These are phyloP conservation scores for Porpolomopsis calyptriformis DNA, from an alignment of 768 basidiomycete genomes.

Conservation along the genomic window DNA sequence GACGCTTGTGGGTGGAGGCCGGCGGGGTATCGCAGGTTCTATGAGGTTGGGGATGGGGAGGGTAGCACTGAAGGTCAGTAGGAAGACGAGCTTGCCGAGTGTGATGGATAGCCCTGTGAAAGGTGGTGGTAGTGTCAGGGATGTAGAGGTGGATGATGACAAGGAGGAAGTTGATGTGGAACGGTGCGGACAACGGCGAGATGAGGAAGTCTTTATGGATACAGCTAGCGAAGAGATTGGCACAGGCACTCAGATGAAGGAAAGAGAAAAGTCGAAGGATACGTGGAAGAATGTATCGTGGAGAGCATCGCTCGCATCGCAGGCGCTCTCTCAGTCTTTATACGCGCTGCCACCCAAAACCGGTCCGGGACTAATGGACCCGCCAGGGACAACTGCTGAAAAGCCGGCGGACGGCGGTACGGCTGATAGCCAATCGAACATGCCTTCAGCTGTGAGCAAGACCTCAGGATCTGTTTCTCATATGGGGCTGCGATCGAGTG, in stretches of 20 bases:
- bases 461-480: not conserved
- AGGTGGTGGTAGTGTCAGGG: slow-evolving; percentile 18
- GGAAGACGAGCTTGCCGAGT: slow-evolving; percentile 35
- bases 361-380: slow-evolving; percentile 32
- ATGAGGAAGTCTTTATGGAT: slow-evolving; percentile 14
- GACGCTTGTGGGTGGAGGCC: slow-evolving; percentile 18
- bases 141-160: slow-evolving; percentile 11
- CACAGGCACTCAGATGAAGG: slow-evolving; percentile 20
- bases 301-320: slow-evolving; percentile 48
- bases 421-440: slow-evolving; percentile 30
- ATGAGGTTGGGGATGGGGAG: slow-evolving; percentile 17
- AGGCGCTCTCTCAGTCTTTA: slow-evolving; percentile 53
- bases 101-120: slow-evolving; percentile 43
- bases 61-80: slow-evolving; percentile 30
- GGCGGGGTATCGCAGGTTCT: not conserved
- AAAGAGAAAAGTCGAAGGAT: slow-evolving; percentile 20
- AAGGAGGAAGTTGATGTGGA: slow-evolving; percentile 1
- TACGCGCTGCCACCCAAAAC: slow-evolving; percentile 30
- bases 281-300: slow-evolving; percentile 34
- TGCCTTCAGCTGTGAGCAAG: slow-evolving; percentile 20
- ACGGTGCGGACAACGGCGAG: not conserved
- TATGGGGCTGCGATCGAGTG: slow-evolving; percentile 16
- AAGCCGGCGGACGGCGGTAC: slow-evolving; percentile 28
- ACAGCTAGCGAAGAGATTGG: slow-evolving; percentile 6
- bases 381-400: slow-evolving; percentile 35